Base-by-base conservation (phyloP, 495 filamentous ascomycete genomes). In the Sporormia fimetaria region DNA sequence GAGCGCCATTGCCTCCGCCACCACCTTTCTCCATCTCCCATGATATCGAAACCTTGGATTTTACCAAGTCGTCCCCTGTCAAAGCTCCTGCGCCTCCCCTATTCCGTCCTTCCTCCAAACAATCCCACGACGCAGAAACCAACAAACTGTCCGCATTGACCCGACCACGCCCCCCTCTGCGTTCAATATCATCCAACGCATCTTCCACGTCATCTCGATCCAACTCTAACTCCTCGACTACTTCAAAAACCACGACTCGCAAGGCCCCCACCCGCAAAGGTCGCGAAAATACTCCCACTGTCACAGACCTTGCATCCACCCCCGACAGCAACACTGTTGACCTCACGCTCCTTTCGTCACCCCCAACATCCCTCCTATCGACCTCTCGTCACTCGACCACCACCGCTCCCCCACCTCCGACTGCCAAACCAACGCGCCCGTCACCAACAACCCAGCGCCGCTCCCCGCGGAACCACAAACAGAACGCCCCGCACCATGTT, bases 11-110 rank as follows among this genome's bases (percentile, higher is more conserved):
- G 4, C 35, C 27, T 7, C 6, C 30, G 3, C 26, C 33, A 21
- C 33, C 22, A 1, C 6, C 21, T n/a, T 14, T 35, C 20, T 32
- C 28, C 7, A 20, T 32, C 2, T 8, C 11, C 11, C 15, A 21
- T 3, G 36, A 33, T 9, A 28, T 44, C 11, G 51, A 41, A 4
- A 38, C 46, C 9, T 26, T 54, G 7, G 41, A 51, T 27, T 32
- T 60, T 0, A 50, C 49, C n/a, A 37, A 45, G 2, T 56, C 48
- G 15, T 46, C 56, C 1, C 47, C 55, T 2, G 15, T 29, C 7
- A 42, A 48, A 33, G 9, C 43, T 25, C 17, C 15, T 44, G n/a
- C n/a, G n/a, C n/a, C n/a, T n/a, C n/a, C n/a, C n/a, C n/a, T n/a
- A n/a, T n/a, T n/a, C n/a, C n/a, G n/a, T n/a, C n/a, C n/a, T n/a